These are phyloP conservation scores for Cicer arietinum DNA, from an alignment of 306 rosid genomes.

Conservation along the genomic window DNA sequence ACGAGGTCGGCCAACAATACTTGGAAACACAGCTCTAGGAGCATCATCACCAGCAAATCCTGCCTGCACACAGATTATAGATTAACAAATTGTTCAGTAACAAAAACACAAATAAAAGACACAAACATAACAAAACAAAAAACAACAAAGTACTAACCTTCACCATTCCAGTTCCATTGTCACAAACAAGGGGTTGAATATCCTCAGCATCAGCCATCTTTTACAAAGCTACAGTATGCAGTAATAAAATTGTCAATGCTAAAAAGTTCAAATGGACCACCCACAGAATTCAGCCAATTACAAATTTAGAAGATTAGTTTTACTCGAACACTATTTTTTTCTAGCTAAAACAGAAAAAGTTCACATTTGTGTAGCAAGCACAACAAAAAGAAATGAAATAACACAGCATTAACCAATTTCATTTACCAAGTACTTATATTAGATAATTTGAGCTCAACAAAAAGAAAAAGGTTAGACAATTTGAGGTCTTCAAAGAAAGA, in stretches of 20 bases:
- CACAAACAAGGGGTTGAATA: constrained; percentile 97
- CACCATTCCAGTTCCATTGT: constrained; percentile 99
- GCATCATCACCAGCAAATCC: constrained; percentile 99
- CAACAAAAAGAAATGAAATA: not conserved
- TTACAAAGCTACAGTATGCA: constrained; percentile 47
- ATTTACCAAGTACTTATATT: not conserved
- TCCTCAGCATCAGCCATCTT: constrained; percentile 93
- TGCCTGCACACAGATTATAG: constrained; percentile 58
- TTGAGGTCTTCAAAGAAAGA: not conserved
- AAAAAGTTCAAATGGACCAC: not conserved
- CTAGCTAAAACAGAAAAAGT: not conserved
- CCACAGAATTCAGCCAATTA: not conserved
- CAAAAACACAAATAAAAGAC: constrained; percentile 3
- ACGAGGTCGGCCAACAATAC: constrained; percentile 95
- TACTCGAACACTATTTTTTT: not conserved
- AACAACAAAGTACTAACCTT: constrained; percentile 62
- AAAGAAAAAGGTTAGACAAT: not conserved
- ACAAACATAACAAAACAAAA: not conserved
- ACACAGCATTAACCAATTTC: not conserved
- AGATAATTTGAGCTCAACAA: not conserved
- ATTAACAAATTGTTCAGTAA: not conserved
- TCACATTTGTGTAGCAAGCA: not conserved
- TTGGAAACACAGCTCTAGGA: constrained; percentile 96
- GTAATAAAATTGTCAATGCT: constrained; percentile 12
- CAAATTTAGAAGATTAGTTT: constrained; percentile 2